A percentile compares a stretch with the other conserved stretches of the same genome.
Evolutionary conservation across 148 eudicot genomes (phyloP).

Genomic region (Tetragonia tetragonoides): DNA sequence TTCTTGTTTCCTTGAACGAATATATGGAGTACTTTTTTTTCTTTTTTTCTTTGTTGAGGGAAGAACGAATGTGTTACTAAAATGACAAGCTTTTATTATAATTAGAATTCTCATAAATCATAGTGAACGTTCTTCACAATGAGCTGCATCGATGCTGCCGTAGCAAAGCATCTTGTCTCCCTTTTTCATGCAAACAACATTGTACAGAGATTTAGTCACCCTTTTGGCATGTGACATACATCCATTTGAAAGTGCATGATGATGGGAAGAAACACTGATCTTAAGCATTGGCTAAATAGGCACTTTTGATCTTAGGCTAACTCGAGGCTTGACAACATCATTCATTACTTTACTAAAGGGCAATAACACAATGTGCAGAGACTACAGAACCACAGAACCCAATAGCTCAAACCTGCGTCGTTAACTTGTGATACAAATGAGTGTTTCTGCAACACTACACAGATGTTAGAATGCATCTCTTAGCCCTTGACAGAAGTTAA

Average conservation of each 20-base stretch:
- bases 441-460: neutral
- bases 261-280: neutral
- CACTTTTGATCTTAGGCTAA: neutral
- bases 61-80: no score
- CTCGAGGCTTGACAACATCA: neutral
- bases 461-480: neutral
- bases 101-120: no score
- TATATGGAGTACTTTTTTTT: neutral
- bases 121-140: no score
- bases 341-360: neutral
- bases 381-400: neutral
- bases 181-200: no score
- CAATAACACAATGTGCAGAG: slow-evolving; percentile 4
- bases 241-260: neutral
- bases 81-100: no score
- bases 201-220: neutral
- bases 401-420: neutral
- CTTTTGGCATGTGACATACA: neutral
- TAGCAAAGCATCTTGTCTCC: no score
- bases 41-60: no score
- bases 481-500: neutral
- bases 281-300: neutral
- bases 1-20: neutral
- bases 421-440: neutral
- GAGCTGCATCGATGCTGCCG: no score